A percentile compares a stretch with the other conserved stretches of the same genome.
Conservation (phyloP, 1,284 basidiomycete species). For the Takashimella koratensis region DNA sequence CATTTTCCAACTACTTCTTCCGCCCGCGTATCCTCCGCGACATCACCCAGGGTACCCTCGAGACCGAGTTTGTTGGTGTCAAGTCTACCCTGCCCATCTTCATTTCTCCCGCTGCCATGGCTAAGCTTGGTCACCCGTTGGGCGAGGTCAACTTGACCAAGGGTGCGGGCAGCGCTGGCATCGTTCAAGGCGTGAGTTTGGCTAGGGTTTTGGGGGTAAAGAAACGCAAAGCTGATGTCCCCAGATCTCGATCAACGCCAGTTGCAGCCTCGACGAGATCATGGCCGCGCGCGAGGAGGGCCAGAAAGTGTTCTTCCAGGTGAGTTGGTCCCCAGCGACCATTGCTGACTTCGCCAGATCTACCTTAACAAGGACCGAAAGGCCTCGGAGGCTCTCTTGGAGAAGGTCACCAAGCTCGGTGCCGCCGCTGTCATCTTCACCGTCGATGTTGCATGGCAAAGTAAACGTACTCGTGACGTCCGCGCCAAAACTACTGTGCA, state of each 20-base stretch:
- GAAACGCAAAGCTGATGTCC: neutral
- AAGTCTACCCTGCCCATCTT: slow-evolving; percentile 48
- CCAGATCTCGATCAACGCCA: slow-evolving; percentile 49
- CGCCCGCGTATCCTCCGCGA: slow-evolving; percentile 50
- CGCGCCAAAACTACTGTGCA: slow-evolving; percentile 42
- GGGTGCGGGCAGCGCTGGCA: slow-evolving; percentile 48
- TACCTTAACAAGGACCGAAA: slow-evolving; percentile 57
- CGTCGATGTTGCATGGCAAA: slow-evolving; percentile 82
- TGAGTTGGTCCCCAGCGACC: slow-evolving; percentile 9
- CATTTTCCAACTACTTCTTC: slow-evolving; percentile 56
- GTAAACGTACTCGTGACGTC: slow-evolving; percentile 78
- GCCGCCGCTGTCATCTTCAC: slow-evolving; percentile 78
- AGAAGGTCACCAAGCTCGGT: slow-evolving; percentile 51
- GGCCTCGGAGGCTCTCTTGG: slow-evolving; percentile 51
- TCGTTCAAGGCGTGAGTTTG: slow-evolving; percentile 50
- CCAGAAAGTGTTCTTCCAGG: slow-evolving; percentile 51
- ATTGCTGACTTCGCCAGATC: slow-evolving; percentile 44
- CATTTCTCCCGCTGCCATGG: slow-evolving; percentile 54
- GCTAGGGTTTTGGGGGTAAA: neutral
- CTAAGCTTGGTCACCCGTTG: slow-evolving; percentile 52
- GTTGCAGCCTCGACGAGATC: slow-evolving; percentile 54
- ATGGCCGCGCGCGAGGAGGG: slow-evolving; percentile 47
- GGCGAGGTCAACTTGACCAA: slow-evolving; percentile 53
- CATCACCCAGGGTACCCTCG: slow-evolving; percentile 27
- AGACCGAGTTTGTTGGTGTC: slow-evolving; percentile 44